Evolutionary conservation across 192 early-diverging fungal species (phyloP), one percentile per base, ranked within the genome.

Genomic region (Obelidium mucronatum): DNA sequence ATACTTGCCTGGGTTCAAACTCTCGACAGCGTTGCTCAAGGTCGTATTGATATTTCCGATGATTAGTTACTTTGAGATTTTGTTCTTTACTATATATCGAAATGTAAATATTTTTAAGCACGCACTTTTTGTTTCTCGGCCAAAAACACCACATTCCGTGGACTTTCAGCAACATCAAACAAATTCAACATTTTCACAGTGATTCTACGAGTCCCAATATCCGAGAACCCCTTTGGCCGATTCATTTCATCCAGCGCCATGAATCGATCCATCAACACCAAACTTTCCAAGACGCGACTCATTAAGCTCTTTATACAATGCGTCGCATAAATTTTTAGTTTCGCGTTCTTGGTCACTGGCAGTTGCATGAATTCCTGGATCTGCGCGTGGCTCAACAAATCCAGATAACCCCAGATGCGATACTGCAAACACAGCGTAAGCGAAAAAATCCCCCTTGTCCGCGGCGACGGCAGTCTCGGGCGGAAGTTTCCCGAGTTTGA

Each of bases 251-350:
- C 36, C 31, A 78, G n/a, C 2, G 24, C 33, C 13, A 78, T 5
- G 34, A 37, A 60, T 22, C 77, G 44, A 61, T 78, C 77, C 77
- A 78, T 55, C 44, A 73, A 40, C 58, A 78, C 26, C 56, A 78
- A 73, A 30, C 77, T 73, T 51, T 78, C 77, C 4, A 78, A 17
- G 24, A 73, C 77, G 22, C 77, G 39, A 36, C 60, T 62, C 51
- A 78, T 40, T 58, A 78, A 30, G 37, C 77, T 78, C 53, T 44
- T 31, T 5, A 73, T 59, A 35, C 68, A 78, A 44, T 34, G 53
- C 5, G 71, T 58, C 1, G 55, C 37, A 30, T 39, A 36, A 28
- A 70, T 44, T 28, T 71, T 24, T 17, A 31, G 26, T 40, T 61
- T 28, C 34, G 76, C 76, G 51, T 71, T 71, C 31, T 13, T 37